Base-by-base conservation (phyloP, 2,329 filamentous ascomycete genomes). In the Colletotrichum nymphaeae region DNA sequence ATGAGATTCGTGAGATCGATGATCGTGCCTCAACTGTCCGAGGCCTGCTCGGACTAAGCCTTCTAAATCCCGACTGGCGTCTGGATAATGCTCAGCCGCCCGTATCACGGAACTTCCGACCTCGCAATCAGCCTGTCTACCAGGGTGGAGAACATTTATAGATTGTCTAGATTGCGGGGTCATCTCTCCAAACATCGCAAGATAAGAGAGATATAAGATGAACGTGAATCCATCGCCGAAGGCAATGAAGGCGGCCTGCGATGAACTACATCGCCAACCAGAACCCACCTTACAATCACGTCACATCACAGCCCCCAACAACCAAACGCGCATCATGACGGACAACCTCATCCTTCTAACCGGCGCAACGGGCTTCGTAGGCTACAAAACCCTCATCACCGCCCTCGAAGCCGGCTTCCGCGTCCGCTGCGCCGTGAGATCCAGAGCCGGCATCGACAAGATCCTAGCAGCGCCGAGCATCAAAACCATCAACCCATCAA, bases 361-460 rank as follows among this genome's bases (percentile, higher is more conserved):
- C 19, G 80, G 80, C n/a, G 78, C 75, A 49, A 79, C 79, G 35
- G 79, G 80, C 69, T 76, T 79, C 62, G 74, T 81, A 22, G 80
- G 80, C 37, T 81, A 78, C 74, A 75, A 75, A 42, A 76, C 78
- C 22, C 75, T 81, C 14, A 30, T 79, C 52, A 66, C 63, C 8
- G 62, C 76, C 55, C 77, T 81, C 12, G 59, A 78, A 22, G 74
- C 74, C 7, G 78, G 79, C 63, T 78, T 79, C 67, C 63, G 67
- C 16, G 76, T 81, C 35, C 80, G 81, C 66, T 78, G 75, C 37
- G 80, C 80, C 52, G 76, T 81, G 9, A 77, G 80, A 66, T 78
- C 75, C 35, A 69, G 75, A 30, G 75, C 67, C 35, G 75, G 73
- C 32, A 71, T 72, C 35, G 28, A 59, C 24, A 71, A 62, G 30